phyloP scores from a whole-genome alignment of 2,329 filamentous ascomycete genomes.

The Penicillium sp. region DNA sequence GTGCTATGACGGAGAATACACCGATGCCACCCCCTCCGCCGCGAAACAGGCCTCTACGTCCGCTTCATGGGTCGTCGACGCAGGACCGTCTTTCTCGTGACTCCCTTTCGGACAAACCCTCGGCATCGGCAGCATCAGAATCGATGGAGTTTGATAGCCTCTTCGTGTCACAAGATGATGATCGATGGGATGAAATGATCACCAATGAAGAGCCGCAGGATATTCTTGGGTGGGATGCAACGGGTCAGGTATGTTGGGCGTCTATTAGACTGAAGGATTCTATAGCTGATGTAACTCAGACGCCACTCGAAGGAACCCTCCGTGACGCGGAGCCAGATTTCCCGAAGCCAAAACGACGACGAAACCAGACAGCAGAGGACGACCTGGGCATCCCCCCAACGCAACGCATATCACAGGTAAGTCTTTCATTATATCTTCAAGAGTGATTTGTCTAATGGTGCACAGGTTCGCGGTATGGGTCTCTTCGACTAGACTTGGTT shows the following conservation, averaged over 20 bases:
- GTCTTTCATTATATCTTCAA: background rate
- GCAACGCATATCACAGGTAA: slow-evolving; percentile 51
- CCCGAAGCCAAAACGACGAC: slow-evolving; percentile 9
- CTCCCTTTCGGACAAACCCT: slow-evolving; percentile 21
- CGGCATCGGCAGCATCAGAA: slow-evolving; percentile 16
- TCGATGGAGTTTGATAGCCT: slow-evolving; percentile 56
- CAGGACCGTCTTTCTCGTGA: slow-evolving; percentile 22
- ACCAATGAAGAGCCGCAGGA: slow-evolving; percentile 58
- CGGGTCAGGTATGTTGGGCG: slow-evolving; percentile 32
- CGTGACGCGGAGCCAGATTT: slow-evolving; percentile 36
- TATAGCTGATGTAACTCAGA: slow-evolving; percentile 32
- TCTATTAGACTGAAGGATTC: background rate
- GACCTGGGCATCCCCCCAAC: slow-evolving; percentile 48
- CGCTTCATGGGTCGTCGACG: slow-evolving; percentile 33
- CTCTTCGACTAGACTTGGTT: slow-evolving; percentile 42
- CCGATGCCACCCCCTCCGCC: slow-evolving; percentile 32
- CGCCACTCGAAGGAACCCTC: slow-evolving; percentile 33
- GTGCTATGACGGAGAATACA: slow-evolving; percentile 10
- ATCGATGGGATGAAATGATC: slow-evolving; percentile 62
- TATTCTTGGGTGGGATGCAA: slow-evolving; percentile 63
- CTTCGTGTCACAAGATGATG: slow-evolving; percentile 62
- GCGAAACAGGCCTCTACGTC: slow-evolving; percentile 32
- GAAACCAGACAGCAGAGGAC: slow-evolving; percentile 21
- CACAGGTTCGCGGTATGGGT: slow-evolving; percentile 38
- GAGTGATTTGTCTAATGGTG: slow-evolving; percentile 12